Evolutionary conservation across 805 yeast genomes (phyloP), one percentile per base, ranked within the genome.

Genomic region (Suhomyces pyralidae): DNA sequence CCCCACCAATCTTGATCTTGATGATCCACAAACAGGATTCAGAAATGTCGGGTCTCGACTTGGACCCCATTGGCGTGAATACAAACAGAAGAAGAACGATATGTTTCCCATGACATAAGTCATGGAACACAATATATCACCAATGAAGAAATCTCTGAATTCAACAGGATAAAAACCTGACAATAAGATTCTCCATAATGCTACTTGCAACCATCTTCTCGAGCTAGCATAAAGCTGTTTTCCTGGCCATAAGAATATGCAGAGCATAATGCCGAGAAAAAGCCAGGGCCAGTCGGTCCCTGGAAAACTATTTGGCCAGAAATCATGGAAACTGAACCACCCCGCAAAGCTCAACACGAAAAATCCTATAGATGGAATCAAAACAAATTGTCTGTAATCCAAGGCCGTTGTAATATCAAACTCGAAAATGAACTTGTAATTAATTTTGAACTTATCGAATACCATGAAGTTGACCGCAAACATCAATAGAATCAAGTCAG

Each of bases 121-220:
- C 61, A 94, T 75, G 26, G 96, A 88, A 68, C 96, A 88, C 49
- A 93, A 74, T 28, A 94, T 85, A 68, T 94, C 99, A 19, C 98
- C 99, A 46, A 93, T 57, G 66, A 90, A 90, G 76, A 94, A 93
- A 69, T 94, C 99, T 52, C 92, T 79, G 65, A 94, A 94, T 70
- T 93, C 98, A 50, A 94, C 97, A 0, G 98, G 97, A 62, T 86
- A 94, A 42, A 91, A 75, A 0, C 98, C 98, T 1, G 96, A 87
- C 8, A 88, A 74, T 0, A 86, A 30, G 47, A 94, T 71, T 62
- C 99, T 77, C 78, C 92, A 81, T 1, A 85, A 51, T 0, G 96
- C 84, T 12, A 84, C 70, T 17, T 86, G 73, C 2, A 93, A 61
- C 97, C 97, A 94, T 53, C 77, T 77, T 58, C 97, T 78, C 8